Percentiles rank a stretch among this genome's conserved stretches.
Evolutionary conservation across 1,284 basidiomycete genomes (phyloP).

Genomic region (Chondrostereum purpureum): DNA sequence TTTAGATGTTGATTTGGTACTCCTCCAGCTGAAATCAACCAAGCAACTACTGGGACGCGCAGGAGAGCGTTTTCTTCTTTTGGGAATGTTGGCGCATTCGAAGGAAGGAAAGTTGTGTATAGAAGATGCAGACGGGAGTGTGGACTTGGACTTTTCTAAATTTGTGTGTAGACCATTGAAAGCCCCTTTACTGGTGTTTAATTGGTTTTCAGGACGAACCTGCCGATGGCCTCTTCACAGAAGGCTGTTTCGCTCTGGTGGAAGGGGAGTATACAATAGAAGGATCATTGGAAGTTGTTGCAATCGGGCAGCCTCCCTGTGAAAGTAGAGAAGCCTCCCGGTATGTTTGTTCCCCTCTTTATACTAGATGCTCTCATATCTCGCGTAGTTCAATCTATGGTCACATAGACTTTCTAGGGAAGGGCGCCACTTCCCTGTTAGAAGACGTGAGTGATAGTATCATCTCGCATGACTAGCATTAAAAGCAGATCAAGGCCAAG

Average conservation of each 20-base stretch:
- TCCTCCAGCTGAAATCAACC: constrained; percentile 79
- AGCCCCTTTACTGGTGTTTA: constrained; percentile 7
- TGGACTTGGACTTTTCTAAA: constrained; percentile 85
- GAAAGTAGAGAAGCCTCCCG: constrained; percentile 79
- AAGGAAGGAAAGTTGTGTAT: constrained; percentile 88
- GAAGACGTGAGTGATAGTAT: constrained; percentile 71
- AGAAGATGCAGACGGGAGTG: constrained; percentile 90
- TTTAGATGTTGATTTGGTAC: constrained; percentile 5
- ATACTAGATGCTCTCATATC: constrained; percentile 3
- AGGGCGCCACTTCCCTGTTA: constrained; percentile 84
- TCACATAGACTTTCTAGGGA: constrained; percentile 92
- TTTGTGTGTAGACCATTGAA: constrained; percentile 48
- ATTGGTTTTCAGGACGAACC: constrained; percentile 64
- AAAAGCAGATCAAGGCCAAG: constrained; percentile 58
- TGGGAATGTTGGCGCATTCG: constrained; percentile 88
- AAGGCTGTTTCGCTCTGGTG: constrained; percentile 91
- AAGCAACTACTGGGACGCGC: constrained; percentile 93
- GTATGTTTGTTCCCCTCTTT: constrained; percentile 32
- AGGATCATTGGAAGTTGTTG: constrained; percentile 81
- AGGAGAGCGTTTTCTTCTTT: constrained; percentile 85
- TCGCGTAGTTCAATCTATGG: constrained; percentile 75
- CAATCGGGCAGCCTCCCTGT: constrained; percentile 95
- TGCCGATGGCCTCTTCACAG: constrained; percentile 94
- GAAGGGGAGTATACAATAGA: constrained; percentile 97
- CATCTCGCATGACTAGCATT: constrained; percentile 2